phyloP scores from a whole-genome alignment of 805 yeast genomes.

The Metschnikowia kunwiensis region DNA sequence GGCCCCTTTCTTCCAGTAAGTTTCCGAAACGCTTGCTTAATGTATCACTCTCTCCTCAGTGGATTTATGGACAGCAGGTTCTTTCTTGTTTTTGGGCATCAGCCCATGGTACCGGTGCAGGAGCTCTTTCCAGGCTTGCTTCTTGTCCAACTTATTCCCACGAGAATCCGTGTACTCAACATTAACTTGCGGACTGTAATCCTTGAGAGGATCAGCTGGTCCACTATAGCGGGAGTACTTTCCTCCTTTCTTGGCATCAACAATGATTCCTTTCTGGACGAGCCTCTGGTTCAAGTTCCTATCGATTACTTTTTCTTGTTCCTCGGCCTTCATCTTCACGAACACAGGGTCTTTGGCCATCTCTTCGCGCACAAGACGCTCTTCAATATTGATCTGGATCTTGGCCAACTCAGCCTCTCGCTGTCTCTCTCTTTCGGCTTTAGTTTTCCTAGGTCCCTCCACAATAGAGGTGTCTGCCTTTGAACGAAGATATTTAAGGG shows the following conservation, averaged over 20 bases:
- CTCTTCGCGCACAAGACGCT: constrained; percentile 30
- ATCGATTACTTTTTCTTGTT: constrained; percentile 27
- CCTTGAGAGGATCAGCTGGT: constrained; percentile 16
- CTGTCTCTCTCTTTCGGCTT: constrained; percentile 21
- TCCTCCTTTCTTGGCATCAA: constrained; percentile 10
- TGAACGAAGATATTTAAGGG: constrained; percentile 16
- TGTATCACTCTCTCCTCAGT: constrained; percentile 5
- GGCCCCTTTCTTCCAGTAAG: no score
- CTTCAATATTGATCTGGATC: constrained; percentile 32
- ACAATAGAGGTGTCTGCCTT: background rate
- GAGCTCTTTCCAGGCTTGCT: constrained; percentile 72
- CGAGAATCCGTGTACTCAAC: constrained; percentile 60
- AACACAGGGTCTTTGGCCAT: constrained; percentile 26
- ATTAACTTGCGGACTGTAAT: constrained; percentile 48
- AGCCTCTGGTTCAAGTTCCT: constrained; percentile 30
- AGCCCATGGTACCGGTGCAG: constrained; percentile 78
- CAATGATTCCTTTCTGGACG: constrained; percentile 25
- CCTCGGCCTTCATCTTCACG: constrained; percentile 26
- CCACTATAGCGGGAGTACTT: constrained; percentile 9
- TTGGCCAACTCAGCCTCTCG: constrained; percentile 30
- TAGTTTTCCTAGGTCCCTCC: constrained; percentile 7
- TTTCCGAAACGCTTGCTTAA: no score
- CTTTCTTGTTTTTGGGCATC: constrained; percentile 20
- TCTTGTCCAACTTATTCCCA: constrained; percentile 58
- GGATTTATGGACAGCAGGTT: constrained; percentile 1